phyloP scores from a whole-genome alignment of 352 stramenopile species.

The Phytophthora idaei region DNA sequence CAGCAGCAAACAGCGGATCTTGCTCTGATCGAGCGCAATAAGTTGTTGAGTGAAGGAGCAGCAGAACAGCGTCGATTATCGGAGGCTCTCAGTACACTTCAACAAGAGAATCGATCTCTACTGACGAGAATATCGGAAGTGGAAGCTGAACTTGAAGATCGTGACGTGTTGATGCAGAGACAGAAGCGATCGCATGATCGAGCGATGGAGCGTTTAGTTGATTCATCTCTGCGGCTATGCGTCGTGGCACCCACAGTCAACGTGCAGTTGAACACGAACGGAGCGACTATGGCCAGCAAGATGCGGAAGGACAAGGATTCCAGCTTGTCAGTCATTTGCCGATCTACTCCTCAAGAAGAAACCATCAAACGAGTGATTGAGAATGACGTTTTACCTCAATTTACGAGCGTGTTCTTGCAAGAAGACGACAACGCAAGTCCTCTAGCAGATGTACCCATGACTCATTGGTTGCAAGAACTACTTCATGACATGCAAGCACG shows the following conservation, averaged over 20 bases:
- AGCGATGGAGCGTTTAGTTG: slow-evolving; percentile 43
- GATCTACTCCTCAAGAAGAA: slow-evolving; percentile 34
- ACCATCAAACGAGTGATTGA: slow-evolving; percentile 67
- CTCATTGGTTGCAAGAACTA: slow-evolving; percentile 62
- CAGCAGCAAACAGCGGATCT: slow-evolving; percentile 7
- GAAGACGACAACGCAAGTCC: slow-evolving; percentile 35
- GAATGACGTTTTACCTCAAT: slow-evolving; percentile 66
- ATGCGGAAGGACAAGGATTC: neutral
- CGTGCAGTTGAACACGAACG: slow-evolving; percentile 62
- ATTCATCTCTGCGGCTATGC: slow-evolving; percentile 67
- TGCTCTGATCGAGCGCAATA: slow-evolving; percentile 1
- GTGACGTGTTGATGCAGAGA: slow-evolving; percentile 24
- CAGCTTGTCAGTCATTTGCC: slow-evolving; percentile 25
- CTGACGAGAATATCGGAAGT: slow-evolving; percentile 9
- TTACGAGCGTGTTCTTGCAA: slow-evolving; percentile 58
- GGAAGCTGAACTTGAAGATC: slow-evolving; percentile 26
- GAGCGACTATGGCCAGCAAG: slow-evolving; percentile 15
- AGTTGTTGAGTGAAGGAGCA: slow-evolving; percentile 7
- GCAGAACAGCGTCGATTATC: slow-evolving; percentile 9
- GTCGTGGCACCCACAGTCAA: slow-evolving; percentile 86
- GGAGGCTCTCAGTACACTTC: slow-evolving; percentile 2
- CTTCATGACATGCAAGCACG: slow-evolving; percentile 74
- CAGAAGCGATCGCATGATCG: slow-evolving; percentile 37
- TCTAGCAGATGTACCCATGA: slow-evolving; percentile 36
- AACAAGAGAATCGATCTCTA: slow-evolving; percentile 18